These are phyloP conservation scores for Microbotryum saponariae DNA, from an alignment of 1,284 basidiomycete genomes.

Conservation along the genomic window DNA sequence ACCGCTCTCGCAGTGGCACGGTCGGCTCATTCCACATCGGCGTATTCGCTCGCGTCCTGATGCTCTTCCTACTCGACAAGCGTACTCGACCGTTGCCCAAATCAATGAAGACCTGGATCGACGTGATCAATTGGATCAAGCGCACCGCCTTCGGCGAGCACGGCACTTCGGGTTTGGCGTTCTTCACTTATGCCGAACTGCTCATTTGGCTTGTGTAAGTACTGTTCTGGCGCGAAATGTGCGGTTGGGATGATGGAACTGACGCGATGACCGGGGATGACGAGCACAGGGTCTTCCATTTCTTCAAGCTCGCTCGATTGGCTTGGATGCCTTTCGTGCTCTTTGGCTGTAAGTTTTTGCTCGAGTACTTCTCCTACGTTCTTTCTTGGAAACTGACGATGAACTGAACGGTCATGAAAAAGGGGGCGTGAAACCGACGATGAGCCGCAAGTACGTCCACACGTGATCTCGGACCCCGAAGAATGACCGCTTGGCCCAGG, in stretches of 20 bases:
- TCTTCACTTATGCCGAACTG: slow-evolving; percentile 21
- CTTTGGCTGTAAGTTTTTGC: slow-evolving; percentile 10
- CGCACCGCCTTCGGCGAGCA: slow-evolving; percentile 10
- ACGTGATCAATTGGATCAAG: slow-evolving; percentile 55
- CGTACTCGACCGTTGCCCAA: slow-evolving; percentile 49
- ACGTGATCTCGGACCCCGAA: no score
- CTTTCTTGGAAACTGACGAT: no score
- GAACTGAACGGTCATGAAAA: no score
- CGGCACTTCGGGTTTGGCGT: slow-evolving; percentile 6
- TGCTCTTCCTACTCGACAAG: slow-evolving; percentile 54
- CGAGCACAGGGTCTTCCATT: slow-evolving; percentile 7
- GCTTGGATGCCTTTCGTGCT: slow-evolving; percentile 22
- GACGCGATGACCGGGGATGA: no score
- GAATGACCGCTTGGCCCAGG: no score
- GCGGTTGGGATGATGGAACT: not conserved
- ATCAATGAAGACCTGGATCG: slow-evolving; percentile 58
- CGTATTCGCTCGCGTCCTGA: slow-evolving; percentile 53
- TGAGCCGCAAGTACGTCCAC: no score
- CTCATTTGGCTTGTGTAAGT: slow-evolving; percentile 19
- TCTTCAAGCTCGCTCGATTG: slow-evolving; percentile 18
- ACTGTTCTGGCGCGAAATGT: not conserved
- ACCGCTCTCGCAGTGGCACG: slow-evolving; percentile 33
- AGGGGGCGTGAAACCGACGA: no score
- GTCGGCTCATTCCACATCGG: slow-evolving; percentile 48
- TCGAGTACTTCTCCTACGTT: no score